Conservation (phyloP, 257 asterid species). For the Marsdenia floribunda region DNA sequence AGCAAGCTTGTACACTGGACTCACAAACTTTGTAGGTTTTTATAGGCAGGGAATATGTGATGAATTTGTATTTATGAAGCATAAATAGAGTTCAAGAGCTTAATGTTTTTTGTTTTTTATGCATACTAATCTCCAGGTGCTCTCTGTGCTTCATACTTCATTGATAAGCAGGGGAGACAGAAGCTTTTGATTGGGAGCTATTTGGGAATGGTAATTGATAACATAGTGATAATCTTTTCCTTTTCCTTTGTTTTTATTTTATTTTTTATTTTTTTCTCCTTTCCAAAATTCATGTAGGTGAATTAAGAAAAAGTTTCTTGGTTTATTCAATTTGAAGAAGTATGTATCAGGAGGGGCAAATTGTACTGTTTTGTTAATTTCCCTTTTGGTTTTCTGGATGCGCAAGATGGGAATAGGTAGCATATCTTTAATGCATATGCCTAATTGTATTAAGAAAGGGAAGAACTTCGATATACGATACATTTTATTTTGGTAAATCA, state of each 20-base stretch:
- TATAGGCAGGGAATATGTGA: neutral
- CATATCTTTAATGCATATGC: neutral
- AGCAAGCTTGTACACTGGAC: conserved; percentile 67
- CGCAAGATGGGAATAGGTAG: neutral
- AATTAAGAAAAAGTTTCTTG: neutral
- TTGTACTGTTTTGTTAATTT: neutral
- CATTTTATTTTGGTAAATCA: neutral
- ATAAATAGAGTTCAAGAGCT: neutral
- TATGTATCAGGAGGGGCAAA: neutral
- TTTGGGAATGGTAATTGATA: conserved; percentile 65
- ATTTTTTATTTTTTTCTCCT: neutral
- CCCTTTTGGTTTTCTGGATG: neutral
- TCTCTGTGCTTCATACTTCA: conserved; percentile 61
- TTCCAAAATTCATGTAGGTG: neutral
- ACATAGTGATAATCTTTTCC: neutral
- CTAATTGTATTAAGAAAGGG: neutral
- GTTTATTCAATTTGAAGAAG: neutral
- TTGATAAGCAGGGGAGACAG: conserved; percentile 81
- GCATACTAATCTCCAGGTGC: conserved; percentile 50
- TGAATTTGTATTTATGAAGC: neutral
- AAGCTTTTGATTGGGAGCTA: conserved; percentile 75
- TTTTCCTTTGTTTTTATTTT: too few relatives aligned
- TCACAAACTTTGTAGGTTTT: conserved; percentile 75
- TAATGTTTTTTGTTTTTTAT: conserved; percentile 11
- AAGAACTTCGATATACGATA: neutral